Conservation (phyloP, 129 eudicot species). For the Helianthus annuus region HanXRQr2.0-SUNRISE NC_035447.2:106423701-106424200, state of each 20-base stretch:
- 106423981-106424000: not conserved
- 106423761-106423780: not conserved
- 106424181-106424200: no score
- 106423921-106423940: conserved; percentile 3
- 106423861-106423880: conserved; percentile 1
- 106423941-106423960: not conserved
- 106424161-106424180: no score
- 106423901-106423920: conserved; percentile 10
- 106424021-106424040: not conserved
- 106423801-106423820: not conserved
- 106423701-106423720: not conserved
- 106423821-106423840: not conserved
- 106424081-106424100: no score
- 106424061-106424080: no score
- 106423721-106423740: not conserved
- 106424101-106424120: no score
- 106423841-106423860: not conserved
- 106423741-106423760: no score
- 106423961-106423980: not conserved
- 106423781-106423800: not conserved
- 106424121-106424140: no score
- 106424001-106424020: not conserved
- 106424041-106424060: not conserved
- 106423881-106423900: not conserved
- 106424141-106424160: no score